phyloP scores from a whole-genome alignment of 176 grass and related monocot genomes.

The Typha latifolia region DNA sequence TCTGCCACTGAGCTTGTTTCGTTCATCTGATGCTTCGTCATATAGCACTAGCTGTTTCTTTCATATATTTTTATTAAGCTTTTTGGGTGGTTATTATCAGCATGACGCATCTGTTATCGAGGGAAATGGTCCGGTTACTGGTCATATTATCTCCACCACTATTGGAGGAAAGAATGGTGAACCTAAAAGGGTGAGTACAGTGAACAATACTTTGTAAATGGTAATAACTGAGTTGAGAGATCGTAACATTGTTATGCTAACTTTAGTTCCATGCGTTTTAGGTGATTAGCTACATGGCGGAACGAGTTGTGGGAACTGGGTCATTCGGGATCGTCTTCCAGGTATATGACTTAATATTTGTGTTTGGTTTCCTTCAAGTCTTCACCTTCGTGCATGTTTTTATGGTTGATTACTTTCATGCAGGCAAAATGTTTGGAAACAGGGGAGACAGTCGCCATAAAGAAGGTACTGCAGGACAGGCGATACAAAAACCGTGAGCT shows the following conservation, averaged over 20 bases:
- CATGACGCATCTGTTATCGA: conserved; percentile 39
- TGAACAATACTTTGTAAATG: neutral
- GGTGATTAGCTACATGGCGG: conserved; percentile 95
- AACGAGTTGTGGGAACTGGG: conserved; percentile 79
- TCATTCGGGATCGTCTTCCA: conserved; percentile 90
- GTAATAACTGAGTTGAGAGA: neutral
- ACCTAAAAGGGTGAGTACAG: conserved; percentile 55
- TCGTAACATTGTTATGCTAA: neutral
- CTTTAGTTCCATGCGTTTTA: conserved; percentile 19
- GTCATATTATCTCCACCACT: conserved; percentile 88
- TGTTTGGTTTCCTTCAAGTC: neutral
- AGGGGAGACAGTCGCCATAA: conserved; percentile 78
- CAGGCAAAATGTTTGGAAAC: conserved; percentile 96
- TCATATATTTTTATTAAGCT: conserved; percentile 1
- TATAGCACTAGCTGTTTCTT: neutral
- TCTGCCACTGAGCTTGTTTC: neutral
- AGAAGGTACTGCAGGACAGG: conserved; percentile 93
- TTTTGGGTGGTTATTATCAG: conserved; percentile 22
- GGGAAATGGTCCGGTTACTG: conserved; percentile 53
- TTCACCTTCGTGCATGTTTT: neutral
- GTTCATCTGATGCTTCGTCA: neutral
- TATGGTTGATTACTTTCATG: conserved; percentile 9
- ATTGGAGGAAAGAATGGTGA: conserved; percentile 92
- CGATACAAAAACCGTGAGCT: conserved; percentile 92
- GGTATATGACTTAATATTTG: conserved; percentile 16